Base-by-base conservation (phyloP, 2,329 filamentous ascomycete species). In the Pyrenochaeta sp. region DNA sequence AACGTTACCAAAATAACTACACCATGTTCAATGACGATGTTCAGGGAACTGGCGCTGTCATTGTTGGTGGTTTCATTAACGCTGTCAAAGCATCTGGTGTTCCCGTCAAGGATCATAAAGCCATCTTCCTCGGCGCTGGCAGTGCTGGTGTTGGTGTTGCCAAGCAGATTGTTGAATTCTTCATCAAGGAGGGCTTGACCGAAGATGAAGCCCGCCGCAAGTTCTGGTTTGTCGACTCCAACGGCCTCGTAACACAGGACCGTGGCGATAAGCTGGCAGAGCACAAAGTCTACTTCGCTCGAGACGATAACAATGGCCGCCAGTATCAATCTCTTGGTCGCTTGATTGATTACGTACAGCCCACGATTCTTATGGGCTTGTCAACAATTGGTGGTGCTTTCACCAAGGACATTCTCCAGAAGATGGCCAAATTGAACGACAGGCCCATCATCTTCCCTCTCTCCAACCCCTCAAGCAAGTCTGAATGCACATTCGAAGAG, bases 1-100 rank as follows among this genome's bases (percentile, higher is more conserved):
- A 95, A 76, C 88, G 92, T 59, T 98, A 98, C 82, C 90, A 92
- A 69, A 85, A 93, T 76, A 86, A 85, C 65, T 94, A 97, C 84
- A 93, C 91, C 79, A 96, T 92, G 85, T 99, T 99, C 87, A 98
- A 98, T 79, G 95, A 98, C 75, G 94, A 99, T 76, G 95, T 99
- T 75, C 94, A 98, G 83, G 94, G 94, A 66, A 98, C 95, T 69
- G 95, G 95, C 69, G 93, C 94, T 63, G 95, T 99, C 72, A 93
- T 98, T 61, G 86, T 97, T 54, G 94, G 87, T 64, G 94, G 94
- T 69, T 85, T 91, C 77, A 87, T 91, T 80, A 87, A 85, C 65
- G 85, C 85, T 28, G 92, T 96, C 59, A 94, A 94, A 81, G 87
- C 92, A 60, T 96, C 93, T 13, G 91, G 90, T 50, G 88, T 97